phyloP scores from a whole-genome alignment of 352 stramenopile species.

The Globisporangium echinulatum region DNA sequence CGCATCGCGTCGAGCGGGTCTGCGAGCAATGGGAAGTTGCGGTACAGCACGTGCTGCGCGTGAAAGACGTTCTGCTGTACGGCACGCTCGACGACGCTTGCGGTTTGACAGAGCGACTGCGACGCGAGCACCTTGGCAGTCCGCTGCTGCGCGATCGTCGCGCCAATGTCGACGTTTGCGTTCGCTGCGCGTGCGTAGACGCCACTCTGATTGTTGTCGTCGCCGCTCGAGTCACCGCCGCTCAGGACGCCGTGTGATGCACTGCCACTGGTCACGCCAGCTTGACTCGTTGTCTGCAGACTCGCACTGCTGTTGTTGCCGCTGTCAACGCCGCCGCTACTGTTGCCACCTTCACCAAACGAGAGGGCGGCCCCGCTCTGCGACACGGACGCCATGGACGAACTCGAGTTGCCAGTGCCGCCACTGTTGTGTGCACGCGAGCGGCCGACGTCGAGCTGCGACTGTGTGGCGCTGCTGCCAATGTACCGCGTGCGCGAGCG shows the following conservation, averaged over 20 bases:
- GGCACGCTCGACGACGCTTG: slow-evolving; percentile 72
- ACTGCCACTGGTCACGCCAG: slow-evolving; percentile 23
- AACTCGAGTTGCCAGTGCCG: slow-evolving; percentile 27
- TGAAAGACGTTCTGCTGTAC: slow-evolving; percentile 89
- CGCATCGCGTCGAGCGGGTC: slow-evolving; percentile 2
- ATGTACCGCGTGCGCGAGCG: too few relatives aligned
- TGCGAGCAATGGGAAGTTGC: slow-evolving; percentile 55
- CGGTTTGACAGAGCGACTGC: slow-evolving; percentile 43
- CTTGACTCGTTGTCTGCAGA: slow-evolving; percentile 26
- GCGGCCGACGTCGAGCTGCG: slow-evolving; percentile 30
- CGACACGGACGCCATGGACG: slow-evolving; percentile 28
- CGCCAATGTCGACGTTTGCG: slow-evolving; percentile 66
- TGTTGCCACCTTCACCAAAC: slow-evolving; percentile 11
- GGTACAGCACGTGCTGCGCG: slow-evolving; percentile 75
- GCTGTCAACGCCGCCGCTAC: slow-evolving; percentile 17
- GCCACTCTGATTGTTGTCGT: slow-evolving; percentile 34
- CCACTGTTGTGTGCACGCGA: slow-evolving; percentile 21
- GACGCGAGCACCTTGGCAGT: slow-evolving; percentile 59
- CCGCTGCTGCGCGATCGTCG: slow-evolving; percentile 65
- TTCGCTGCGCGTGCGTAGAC: slow-evolving; percentile 54
- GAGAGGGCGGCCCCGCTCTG: slow-evolving; percentile 48
- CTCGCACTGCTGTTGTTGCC: slow-evolving; percentile 25
- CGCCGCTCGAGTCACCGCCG: slow-evolving; percentile 17
- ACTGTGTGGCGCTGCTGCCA: slow-evolving; percentile 13
- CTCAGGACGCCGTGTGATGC: slow-evolving; percentile 40